These are phyloP conservation scores for Exophiala bonariae DNA, from an alignment of 2,329 filamentous ascomycete species.

Conservation along the genomic window DNA sequence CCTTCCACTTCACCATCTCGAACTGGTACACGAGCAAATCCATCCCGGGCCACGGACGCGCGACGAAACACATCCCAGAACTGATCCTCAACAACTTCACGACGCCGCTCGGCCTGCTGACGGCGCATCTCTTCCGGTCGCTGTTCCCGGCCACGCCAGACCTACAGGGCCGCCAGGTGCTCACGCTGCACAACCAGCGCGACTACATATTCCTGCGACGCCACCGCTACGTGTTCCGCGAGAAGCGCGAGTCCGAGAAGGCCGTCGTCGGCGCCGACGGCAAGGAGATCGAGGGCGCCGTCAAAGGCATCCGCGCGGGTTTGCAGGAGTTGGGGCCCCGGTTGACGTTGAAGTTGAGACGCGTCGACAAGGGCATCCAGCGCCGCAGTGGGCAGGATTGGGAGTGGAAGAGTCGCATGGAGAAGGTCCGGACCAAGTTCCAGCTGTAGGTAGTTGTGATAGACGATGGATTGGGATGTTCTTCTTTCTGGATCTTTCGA, in stretches of 20 bases:
- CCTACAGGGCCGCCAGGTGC: constrained; percentile 80
- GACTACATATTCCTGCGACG: constrained; percentile 93
- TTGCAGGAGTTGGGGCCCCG: constrained; percentile 86
- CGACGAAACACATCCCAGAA: constrained; percentile 88
- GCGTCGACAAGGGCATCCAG: constrained; percentile 87
- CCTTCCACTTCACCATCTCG: constrained; percentile 86
- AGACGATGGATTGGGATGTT: too few species aligned
- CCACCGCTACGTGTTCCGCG: constrained; percentile 89
- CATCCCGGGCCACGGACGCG: constrained; percentile 84
- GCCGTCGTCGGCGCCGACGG: constrained; percentile 79
- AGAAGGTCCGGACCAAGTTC: constrained; percentile 91
- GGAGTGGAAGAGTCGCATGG: constrained; percentile 96
- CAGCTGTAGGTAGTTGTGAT: constrained; percentile 64
- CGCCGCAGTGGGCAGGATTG: constrained; percentile 77
- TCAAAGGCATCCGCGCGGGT: constrained; percentile 81
- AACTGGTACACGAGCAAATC: constrained; percentile 90
- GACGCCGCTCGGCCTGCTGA: constrained; percentile 84
- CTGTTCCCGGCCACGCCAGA: constrained; percentile 82
- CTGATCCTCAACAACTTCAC: constrained; percentile 92
- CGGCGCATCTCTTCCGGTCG: constrained; percentile 78
- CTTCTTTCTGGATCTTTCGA: too few species aligned
- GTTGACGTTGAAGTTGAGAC: constrained; percentile 81
- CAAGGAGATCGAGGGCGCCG: constrained; percentile 72
- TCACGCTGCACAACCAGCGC: constrained; percentile 91
- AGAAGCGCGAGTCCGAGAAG: constrained; percentile 85